Percentiles rank a stretch among this genome's conserved stretches.
These are phyloP conservation scores for Calonectria henricotiae DNA, from an alignment of 2,329 filamentous ascomycete genomes.

Conservation along the genomic window DNA sequence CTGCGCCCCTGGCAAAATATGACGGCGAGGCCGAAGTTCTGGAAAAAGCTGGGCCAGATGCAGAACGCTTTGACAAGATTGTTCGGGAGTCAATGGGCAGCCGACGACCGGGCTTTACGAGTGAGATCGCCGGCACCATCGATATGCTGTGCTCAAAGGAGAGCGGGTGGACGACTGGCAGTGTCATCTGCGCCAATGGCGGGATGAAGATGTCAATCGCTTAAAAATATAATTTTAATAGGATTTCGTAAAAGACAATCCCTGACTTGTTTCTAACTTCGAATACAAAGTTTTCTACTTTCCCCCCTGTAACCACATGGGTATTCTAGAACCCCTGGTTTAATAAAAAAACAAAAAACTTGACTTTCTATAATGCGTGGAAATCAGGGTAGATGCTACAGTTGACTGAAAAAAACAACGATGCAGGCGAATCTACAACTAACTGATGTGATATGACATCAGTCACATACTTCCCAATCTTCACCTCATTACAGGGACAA, in stretches of 20 bases:
- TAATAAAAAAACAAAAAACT: no score
- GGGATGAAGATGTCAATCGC: conserved; percentile 62
- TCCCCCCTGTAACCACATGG: not conserved
- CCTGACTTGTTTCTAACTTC: not conserved
- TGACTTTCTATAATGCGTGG: no score
- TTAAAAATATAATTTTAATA: conserved; percentile 32
- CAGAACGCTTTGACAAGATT: conserved; percentile 55
- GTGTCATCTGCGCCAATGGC: conserved; percentile 81
- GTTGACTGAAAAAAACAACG: no score
- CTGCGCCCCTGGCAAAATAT: conserved; percentile 57
- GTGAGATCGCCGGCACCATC: conserved; percentile 79
- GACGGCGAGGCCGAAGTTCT: conserved; percentile 55
- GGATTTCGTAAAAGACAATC: not conserved
- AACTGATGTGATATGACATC: no score
- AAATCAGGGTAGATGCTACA: no score
- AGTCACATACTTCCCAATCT: no score
- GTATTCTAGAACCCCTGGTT: no score
- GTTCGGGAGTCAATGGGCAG: conserved; percentile 57
- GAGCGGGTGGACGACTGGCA: conserved; percentile 79
- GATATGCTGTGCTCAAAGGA: conserved; percentile 80
- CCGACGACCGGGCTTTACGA: conserved; percentile 56
- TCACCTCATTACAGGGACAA: no score
- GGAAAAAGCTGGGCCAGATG: conserved; percentile 53
- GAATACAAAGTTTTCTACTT: not conserved
- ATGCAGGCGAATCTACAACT: no score